Evolutionary conservation across 331 rosid species (phyloP).

Genomic region (Cucumis variabilis): DNA sequence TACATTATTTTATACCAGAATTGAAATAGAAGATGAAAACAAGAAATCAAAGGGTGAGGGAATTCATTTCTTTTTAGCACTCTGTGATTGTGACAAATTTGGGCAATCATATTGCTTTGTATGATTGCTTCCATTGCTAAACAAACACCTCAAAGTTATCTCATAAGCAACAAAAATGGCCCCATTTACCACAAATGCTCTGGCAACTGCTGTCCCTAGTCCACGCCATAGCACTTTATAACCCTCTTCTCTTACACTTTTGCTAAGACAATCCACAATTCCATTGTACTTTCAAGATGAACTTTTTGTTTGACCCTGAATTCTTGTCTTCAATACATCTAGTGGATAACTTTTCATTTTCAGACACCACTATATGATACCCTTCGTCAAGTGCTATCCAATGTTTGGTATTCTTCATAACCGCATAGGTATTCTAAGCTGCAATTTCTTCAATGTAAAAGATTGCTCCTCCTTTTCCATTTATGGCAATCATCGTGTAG

Average conservation of each 20-base stretch:
- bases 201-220: slow-evolving; percentile 72
- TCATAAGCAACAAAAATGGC: slow-evolving; percentile 80
- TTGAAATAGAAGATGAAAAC: neutral
- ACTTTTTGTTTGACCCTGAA: slow-evolving; percentile 61
- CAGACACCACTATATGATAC: slow-evolving; percentile 64
- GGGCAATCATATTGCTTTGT: slow-evolving; percentile 33
- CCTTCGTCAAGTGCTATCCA: slow-evolving; percentile 53
- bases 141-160: slow-evolving; percentile 58
- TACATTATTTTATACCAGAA: neutral
- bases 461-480: slow-evolving; percentile 27
- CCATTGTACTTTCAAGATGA: slow-evolving; percentile 58
- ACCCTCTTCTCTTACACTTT: slow-evolving; percentile 68
- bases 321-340: slow-evolving; percentile 84
- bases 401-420: slow-evolving; percentile 78
- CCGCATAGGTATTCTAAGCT: slow-evolving; percentile 75
- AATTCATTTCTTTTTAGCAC: neutral
- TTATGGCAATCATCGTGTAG: neutral
- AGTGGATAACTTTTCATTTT: slow-evolving; percentile 64
- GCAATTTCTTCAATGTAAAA: slow-evolving; percentile 13
- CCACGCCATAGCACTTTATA: slow-evolving; percentile 71
- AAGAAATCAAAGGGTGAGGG: neutral
- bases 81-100: slow-evolving; percentile 3
- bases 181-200: slow-evolving; percentile 87
- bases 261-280: slow-evolving; percentile 65
- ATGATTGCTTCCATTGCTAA: slow-evolving; percentile 50